Evolutionary conservation across 2,329 filamentous ascomycete genomes (phyloP).

Genomic region (Colletotrichum gloeosporioides): DNA sequence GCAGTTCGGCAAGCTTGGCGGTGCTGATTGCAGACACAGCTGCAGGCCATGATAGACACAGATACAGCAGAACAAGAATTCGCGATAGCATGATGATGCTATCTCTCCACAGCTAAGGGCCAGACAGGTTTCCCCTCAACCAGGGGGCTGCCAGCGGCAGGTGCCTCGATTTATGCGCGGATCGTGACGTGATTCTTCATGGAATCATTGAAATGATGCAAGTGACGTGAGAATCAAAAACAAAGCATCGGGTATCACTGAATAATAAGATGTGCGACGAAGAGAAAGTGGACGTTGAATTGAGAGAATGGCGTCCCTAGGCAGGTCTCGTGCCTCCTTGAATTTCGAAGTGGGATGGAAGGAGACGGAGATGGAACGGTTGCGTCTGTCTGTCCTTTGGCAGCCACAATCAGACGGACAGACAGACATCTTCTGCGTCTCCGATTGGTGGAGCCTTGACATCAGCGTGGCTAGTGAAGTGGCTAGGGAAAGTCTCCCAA

Average conservation of each 20-base stretch:
- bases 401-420: not conserved
- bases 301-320: not conserved
- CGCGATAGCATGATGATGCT: conserved; percentile 25
- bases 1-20: conserved; percentile 59
- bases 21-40: conserved; percentile 56
- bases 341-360: conserved; percentile 11
- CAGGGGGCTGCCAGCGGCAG: conserved; percentile 17
- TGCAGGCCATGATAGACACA: conserved; percentile 44
- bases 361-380: not conserved
- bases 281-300: not conserved
- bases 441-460: not conserved
- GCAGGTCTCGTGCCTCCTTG: conserved; percentile 8
- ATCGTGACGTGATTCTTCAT: conserved; percentile 8
- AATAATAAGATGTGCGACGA: not conserved
- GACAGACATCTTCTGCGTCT: not conserved
- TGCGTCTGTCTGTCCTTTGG: conserved; percentile 15
- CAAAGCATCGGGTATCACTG: not conserved
- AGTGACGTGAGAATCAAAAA: not conserved
- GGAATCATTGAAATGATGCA: not conserved
- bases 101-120: not conserved
- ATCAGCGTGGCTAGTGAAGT: not conserved
- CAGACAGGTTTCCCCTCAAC: conserved; percentile 24
- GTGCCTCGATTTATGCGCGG: conserved; percentile 20
- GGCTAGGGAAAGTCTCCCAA: not conserved
- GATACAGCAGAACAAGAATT: conserved; percentile 25